Percentiles rank a stretch among this genome's conserved stretches.
These are phyloP conservation scores for Aureobasidium leucospermi DNA, from an alignment of 2,329 filamentous ascomycete genomes.

Conservation along the genomic window DNA sequence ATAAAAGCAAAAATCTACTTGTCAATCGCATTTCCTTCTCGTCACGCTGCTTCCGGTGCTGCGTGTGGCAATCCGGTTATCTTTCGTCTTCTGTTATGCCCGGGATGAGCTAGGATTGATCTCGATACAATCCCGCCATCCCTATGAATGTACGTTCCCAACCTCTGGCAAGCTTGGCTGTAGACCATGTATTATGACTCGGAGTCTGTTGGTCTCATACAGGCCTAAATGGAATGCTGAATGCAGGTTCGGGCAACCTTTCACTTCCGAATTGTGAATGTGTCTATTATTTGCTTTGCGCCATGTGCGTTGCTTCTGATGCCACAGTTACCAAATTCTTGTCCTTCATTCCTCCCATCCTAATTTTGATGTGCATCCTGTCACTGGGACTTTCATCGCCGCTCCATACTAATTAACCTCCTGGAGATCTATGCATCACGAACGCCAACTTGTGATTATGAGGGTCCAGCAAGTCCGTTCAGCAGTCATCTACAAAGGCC, in stretches of 20 bases:
- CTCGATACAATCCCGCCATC: background rate
- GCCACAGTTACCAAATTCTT: no score
- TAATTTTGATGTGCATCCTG: no score
- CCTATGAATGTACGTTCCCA: background rate
- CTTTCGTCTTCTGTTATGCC: background rate
- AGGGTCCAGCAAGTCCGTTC: no score
- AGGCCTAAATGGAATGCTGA: background rate
- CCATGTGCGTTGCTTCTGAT: no score
- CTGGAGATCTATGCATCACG: no score
- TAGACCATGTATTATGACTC: background rate
- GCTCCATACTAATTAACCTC: no score
- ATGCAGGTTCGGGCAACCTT: background rate
- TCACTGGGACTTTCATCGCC: no score
- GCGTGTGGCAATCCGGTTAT: background rate
- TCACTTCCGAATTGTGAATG: background rate
- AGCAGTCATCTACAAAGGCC: no score
- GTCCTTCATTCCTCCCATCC: no score
- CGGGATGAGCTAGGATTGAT: background rate
- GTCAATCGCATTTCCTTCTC: background rate
- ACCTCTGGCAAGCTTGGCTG: background rate
- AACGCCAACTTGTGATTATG: no score
- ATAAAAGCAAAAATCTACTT: conserved; percentile 12
- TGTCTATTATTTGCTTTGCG: no score
- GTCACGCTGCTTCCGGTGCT: background rate
- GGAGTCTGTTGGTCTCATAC: background rate